Evolutionary conservation across 23 red algal species (phyloP), one percentile per base, ranked within the genome.

Genomic region (Agarophyton chilense): DNA sequence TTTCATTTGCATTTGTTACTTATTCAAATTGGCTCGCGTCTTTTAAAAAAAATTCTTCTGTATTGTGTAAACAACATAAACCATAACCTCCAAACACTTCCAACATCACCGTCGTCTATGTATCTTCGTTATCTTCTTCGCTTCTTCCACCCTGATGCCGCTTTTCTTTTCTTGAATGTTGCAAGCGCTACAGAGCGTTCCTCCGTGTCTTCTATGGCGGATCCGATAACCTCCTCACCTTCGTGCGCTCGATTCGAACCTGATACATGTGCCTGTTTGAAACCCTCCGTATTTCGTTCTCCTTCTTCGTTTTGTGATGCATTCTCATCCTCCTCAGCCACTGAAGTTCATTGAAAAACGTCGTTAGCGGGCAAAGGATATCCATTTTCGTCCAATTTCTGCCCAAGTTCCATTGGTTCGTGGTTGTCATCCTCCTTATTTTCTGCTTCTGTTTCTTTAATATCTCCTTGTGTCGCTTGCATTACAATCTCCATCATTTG

Each of bases 51-150:
- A 14, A n/a, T 25, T 28, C 45, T 44, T 18, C 70, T 44, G 78
- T 82, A 51, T 46, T 65, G 55, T 84, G 80, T 84, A 64, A 58
- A 43, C 49, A 58, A 84, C 36, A 12, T 68, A 51, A 65, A 84
- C 76, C 18, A 43, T 32, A 55, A 6, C 52, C 38, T 24, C 50
- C 32, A 57, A n/a, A n/a, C n/a, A n/a, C n/a, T n/a, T n/a, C n/a
- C n/a, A n/a, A n/a, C n/a, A n/a, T n/a, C n/a, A n/a, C n/a, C n/a
- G n/a, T n/a, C n/a, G n/a, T 25, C 52, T 6, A 40, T 11, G 14
- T 3, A 25, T 56, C 50, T 43, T 8, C 16, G 76, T 34, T 39
- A n/a, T n/a, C n/a, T 80, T 80, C 76, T 57, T 57, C 76, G 41
- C 19, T 18, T 57, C 36, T 80, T 80, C 21, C 76, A 31, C 29